phyloP scores from a whole-genome alignment of 176 grass and related monocot species.

The Saccharum officinarum region DNA sequence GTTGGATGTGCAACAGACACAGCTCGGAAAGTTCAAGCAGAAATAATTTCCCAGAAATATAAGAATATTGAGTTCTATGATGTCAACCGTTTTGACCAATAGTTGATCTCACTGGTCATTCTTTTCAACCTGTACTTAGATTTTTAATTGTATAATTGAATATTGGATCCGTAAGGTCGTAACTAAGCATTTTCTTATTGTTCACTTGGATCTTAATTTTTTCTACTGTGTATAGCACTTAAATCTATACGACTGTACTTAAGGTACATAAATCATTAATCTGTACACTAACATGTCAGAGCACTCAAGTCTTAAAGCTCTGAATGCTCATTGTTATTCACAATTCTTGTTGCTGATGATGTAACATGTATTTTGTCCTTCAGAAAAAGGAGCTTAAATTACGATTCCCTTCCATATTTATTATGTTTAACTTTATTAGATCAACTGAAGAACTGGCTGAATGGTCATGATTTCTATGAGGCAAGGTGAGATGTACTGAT shows the following conservation, averaged over 20 bases:
- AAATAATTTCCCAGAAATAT: constrained; percentile 99
- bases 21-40: constrained; percentile 95
- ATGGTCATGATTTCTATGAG: background rate
- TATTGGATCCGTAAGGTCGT: constrained; percentile 3
- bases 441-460: background rate
- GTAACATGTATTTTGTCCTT: background rate
- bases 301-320: background rate
- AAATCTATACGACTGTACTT: background rate
- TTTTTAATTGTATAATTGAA: constrained; percentile 19
- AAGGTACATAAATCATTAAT: constrained; percentile 11
- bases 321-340: constrained; percentile 8
- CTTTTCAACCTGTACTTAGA: constrained; percentile 30
- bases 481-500: background rate
- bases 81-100: constrained; percentile 77
- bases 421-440: constrained; percentile 11
- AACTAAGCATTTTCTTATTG: constrained; percentile 27
- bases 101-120: constrained; percentile 37
- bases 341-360: constrained; percentile 32
- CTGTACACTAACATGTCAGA: constrained; percentile 20
- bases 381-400: background rate
- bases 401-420: background rate
- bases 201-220: background rate
- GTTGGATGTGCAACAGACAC: constrained; percentile 99
- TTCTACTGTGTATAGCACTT: constrained; percentile 10
- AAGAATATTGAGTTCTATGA: constrained; percentile 99